Evolutionary conservation across 2,329 filamentous ascomycete species (phyloP), one percentile per base, ranked within the genome.

Genomic region (Polytolypa hystricis): DNA sequence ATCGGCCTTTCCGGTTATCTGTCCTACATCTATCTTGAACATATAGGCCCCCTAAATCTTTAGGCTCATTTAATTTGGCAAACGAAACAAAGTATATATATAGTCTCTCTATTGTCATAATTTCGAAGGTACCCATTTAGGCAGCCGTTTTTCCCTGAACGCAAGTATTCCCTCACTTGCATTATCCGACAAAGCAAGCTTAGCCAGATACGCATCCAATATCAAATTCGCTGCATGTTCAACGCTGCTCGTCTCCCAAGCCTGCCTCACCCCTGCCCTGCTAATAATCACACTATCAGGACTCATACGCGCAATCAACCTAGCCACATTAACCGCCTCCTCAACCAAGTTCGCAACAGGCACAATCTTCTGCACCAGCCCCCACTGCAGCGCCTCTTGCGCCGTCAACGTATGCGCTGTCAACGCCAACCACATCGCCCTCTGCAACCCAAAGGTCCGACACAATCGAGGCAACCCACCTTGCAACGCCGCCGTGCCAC

Each of bases 181-280:
- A 61, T 96, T 89, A 61, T 84, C 74, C 55, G 81, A 89, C 23
- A 83, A 84, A 63, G 94, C 93, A 51, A 94, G 53, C 9, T 35
- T 77, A 70, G 62, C 93, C 82, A 68, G 93, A 93, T 31, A 94
- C 73, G 41, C 83, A 73, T 59, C 86, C 71, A 71, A 93, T 82
- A 61, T 77, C 89, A 65, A 93, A 83, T 6, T 93, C 77, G 29
- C 85, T 3, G 64, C 78, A 39, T 71, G 65, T 54, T 76, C 72
- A 0, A 76, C 78, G 10, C 74, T 73, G 8, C 76, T 57, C 1
- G 66, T 71, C 45, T 83, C 80, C 79, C 79, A 85, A 0, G 76
- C 79, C 42, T 80, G 60, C 51, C 78, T 70, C 38, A 89, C 48
- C 0, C 81, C 82, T 50, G 76, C 74, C 26, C 80, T 67, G 33